A percentile compares a stretch with the other conserved stretches of the same genome.
Evolutionary conservation across 2,329 filamentous ascomycete species (phyloP).

Genomic region (Aspergillus terreus): DNA sequence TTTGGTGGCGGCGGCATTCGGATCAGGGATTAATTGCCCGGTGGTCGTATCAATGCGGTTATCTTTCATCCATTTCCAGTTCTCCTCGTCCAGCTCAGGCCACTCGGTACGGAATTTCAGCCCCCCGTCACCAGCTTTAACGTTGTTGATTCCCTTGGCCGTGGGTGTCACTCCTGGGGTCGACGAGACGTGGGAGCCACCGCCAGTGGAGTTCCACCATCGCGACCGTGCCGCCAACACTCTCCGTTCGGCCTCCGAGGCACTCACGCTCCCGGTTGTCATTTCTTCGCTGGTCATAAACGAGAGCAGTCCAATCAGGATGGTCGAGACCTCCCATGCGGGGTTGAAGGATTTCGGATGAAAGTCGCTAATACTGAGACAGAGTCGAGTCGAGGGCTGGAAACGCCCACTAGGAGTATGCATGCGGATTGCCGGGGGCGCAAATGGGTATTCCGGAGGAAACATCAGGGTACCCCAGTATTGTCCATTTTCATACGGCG

Average conservation of each 20-base stretch:
- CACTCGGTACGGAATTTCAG: slow-evolving; percentile 86
- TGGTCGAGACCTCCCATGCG: slow-evolving; percentile 96
- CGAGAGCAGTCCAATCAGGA: slow-evolving; percentile 85
- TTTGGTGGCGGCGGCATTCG: slow-evolving; percentile 48
- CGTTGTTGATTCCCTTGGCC: slow-evolving; percentile 67
- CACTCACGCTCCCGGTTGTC: slow-evolving; percentile 87
- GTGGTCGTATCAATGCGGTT: slow-evolving; percentile 74
- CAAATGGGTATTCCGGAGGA: slow-evolving; percentile 94
- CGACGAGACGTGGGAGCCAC: slow-evolving; percentile 62
- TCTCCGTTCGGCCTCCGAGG: slow-evolving; percentile 71
- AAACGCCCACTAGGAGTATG: slow-evolving; percentile 96
- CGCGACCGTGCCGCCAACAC: slow-evolving; percentile 71
- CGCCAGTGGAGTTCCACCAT: slow-evolving; percentile 97
- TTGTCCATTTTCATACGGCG: slow-evolving; percentile 89
- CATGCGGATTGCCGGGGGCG: slow-evolving; percentile 96
- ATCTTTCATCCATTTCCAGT: slow-evolving; percentile 87
- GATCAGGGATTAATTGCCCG: slow-evolving; percentile 61
- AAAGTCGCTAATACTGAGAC: slow-evolving; percentile 94
- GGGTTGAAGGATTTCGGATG: slow-evolving; percentile 98
- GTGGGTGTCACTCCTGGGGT: slow-evolving; percentile 50
- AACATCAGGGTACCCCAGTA: slow-evolving; percentile 98
- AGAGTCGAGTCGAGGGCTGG: slow-evolving; percentile 85
- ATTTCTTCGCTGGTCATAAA: slow-evolving; percentile 99
- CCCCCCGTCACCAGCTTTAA: slow-evolving; percentile 89
- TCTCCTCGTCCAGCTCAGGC: slow-evolving; percentile 83